Conservation (phyloP, 495 filamentous ascomycete species). For the Penicillium desertorum region DNA sequence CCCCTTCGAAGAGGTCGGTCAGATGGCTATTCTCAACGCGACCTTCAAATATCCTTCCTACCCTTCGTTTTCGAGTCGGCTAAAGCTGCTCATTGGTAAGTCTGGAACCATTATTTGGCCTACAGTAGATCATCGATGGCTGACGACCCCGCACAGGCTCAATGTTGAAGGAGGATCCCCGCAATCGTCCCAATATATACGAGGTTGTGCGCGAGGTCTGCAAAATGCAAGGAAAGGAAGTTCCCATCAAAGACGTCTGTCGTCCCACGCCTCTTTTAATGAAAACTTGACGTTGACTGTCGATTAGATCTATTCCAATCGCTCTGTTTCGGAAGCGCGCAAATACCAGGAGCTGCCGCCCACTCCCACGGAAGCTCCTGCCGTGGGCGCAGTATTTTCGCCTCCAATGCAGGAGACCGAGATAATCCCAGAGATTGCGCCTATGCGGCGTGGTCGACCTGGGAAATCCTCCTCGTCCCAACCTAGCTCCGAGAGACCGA, state of each 20-base stretch:
- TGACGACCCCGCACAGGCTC: slow-evolving; percentile 56
- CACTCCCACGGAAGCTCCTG: slow-evolving; percentile 54
- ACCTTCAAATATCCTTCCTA: slow-evolving; percentile 90
- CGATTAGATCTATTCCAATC: slow-evolving; percentile 75
- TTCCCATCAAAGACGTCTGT: slow-evolving; percentile 90
- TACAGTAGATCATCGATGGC: neutral
- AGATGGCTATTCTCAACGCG: slow-evolving; percentile 97
- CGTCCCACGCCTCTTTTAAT: neutral
- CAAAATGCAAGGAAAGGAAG: slow-evolving; percentile 80
- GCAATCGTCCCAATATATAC: slow-evolving; percentile 87
- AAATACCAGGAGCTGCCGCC: slow-evolving; percentile 62
- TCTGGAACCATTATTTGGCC: neutral
- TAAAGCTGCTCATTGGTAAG: slow-evolving; percentile 91
- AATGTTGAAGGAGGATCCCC: slow-evolving; percentile 85
- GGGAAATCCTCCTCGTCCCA: slow-evolving; percentile 50
- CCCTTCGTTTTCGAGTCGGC: slow-evolving; percentile 81
- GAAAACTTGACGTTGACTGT: slow-evolving; percentile 17
- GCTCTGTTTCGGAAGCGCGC: slow-evolving; percentile 61
- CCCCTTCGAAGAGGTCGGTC: slow-evolving; percentile 95
- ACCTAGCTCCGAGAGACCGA: slow-evolving; percentile 56
- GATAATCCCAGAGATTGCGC: slow-evolving; percentile 83
- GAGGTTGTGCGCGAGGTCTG: slow-evolving; percentile 84
- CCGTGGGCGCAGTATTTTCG: slow-evolving; percentile 69
- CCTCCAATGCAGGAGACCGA: slow-evolving; percentile 63
- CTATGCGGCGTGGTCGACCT: slow-evolving; percentile 89